A percentile compares a stretch with the other conserved stretches of the same genome.
Evolutionary conservation across 305 asterid genomes (phyloP).

Genomic region (Rubia occidens): DNA sequence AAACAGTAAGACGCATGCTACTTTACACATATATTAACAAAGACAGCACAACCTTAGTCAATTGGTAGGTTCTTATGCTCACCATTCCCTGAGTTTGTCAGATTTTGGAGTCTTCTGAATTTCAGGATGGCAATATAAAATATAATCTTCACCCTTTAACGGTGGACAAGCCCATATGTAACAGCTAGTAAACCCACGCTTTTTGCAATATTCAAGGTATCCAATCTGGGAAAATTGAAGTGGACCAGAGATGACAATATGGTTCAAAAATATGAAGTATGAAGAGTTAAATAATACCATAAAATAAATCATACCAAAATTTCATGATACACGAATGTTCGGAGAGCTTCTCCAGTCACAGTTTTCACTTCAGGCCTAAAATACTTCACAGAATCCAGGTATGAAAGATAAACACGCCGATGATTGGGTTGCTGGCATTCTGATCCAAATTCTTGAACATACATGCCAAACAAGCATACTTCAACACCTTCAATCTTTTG

Average conservation of each 20-base stretch:
- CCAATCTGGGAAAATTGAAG: constrained; percentile 54
- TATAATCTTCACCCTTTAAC: constrained; percentile 90
- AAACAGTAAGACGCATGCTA: constrained; percentile 20
- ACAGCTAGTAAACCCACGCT: constrained; percentile 93
- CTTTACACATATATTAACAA: constrained; percentile 13
- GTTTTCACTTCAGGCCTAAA: constrained; percentile 90
- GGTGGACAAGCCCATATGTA: constrained; percentile 99
- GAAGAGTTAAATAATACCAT: constrained; percentile 11
- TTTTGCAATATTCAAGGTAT: constrained; percentile 83
- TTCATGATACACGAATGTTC: constrained; percentile 95
- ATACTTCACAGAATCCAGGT: constrained; percentile 94
- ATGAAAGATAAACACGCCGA: constrained; percentile 94
- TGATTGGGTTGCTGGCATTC: constrained; percentile 96
- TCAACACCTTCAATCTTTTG: constrained; percentile 98
- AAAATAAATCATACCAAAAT: constrained; percentile 54
- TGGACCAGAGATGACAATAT: constrained; percentile 20
- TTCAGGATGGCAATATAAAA: constrained; percentile 96
- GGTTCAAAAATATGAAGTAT: background rate
- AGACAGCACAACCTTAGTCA: constrained; percentile 6
- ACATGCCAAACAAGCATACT: constrained; percentile 98
- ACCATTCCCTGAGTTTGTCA: constrained; percentile 98
- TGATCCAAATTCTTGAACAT: constrained; percentile 96
- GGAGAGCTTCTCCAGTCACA: constrained; percentile 92
- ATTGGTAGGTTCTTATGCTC: constrained; percentile 24
- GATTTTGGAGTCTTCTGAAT: constrained; percentile 98